Evolutionary conservation across 345 rosid species (phyloP).

Genomic region (Jatropha curcas): DNA sequence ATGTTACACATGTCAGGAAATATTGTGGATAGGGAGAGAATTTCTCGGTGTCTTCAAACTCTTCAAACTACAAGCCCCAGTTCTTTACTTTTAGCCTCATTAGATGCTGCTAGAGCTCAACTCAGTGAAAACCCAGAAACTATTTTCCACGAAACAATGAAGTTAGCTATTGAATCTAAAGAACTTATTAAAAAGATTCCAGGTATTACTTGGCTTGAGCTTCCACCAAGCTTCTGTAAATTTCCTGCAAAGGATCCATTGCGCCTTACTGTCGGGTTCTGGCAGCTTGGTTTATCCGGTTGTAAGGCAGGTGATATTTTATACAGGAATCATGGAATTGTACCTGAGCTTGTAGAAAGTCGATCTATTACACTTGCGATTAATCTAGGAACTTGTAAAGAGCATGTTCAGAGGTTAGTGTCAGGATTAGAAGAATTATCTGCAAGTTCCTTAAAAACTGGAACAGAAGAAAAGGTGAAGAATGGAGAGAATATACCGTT

Average conservation of each 20-base stretch:
- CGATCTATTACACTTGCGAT: conserved; percentile 44
- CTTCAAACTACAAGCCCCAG: conserved; percentile 61
- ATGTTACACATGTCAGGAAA: conserved; percentile 59
- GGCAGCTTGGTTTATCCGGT: conserved; percentile 28
- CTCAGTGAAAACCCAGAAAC: conserved; percentile 44
- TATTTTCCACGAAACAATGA: conserved; percentile 37
- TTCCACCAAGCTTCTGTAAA: conserved; percentile 27
- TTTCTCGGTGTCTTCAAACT: conserved; percentile 51
- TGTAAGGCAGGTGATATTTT: conserved; percentile 27
- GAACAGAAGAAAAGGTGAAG: conserved; percentile 7
- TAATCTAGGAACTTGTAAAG: conserved; percentile 51
- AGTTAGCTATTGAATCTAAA: conserved; percentile 40
- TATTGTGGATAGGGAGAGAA: conserved; percentile 45
- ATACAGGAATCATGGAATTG: conserved; percentile 33
- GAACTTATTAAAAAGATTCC: conserved; percentile 28
- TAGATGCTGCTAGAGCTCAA: conserved; percentile 68
- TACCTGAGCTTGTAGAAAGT: conserved; percentile 53
- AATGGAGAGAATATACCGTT: conserved; percentile 33
- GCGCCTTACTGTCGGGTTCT: conserved; percentile 47
- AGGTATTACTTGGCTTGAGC: conserved; percentile 39
- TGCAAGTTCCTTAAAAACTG: conserved; percentile 14
- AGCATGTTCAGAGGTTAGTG: conserved; percentile 43
- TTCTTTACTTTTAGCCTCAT: conserved; percentile 53
- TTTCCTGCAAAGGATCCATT: conserved; percentile 47
- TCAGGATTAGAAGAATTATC: conserved; percentile 44